Base-by-base conservation (phyloP, 805 yeast species). In the Kuraishia capsulata region DNA sequence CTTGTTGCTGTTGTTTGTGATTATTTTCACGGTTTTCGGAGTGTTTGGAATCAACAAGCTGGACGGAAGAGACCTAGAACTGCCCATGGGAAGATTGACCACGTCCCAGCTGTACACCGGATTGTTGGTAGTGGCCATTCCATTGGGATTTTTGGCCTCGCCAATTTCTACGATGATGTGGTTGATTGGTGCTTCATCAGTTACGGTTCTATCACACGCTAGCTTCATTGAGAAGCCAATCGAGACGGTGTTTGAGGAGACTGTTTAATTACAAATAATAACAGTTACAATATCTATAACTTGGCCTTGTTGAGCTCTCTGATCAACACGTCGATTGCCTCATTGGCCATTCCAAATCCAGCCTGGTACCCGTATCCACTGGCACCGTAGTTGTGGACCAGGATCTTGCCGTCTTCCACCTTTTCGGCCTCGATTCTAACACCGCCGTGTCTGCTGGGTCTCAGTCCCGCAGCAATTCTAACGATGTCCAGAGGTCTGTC, bases 221-320 rank as follows among this genome's bases (percentile, higher is more conserved):
- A 68, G 90, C 13, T 71, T 92, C 47, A 75, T 92, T 82, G 98
- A 92, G 59, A 92, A 92, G 64, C 99, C 99, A 33, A 86, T 92
- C 48, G 98, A 92, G 68, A 83, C 94, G 28, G 97, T 92, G 17
- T 92, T 92, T 55, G 96, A 89, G 61, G 97, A 89, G 59, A 46
- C 51, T 33, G 73, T 67, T 44, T 67, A 52, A 41, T 14, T 16
- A 16, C 29, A 36, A 16, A 18, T 19, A 33, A 28, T 14, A 30
- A 37, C 18, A 9, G 33, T 19, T 11, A 28, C 17, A 8, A 25
- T 26, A 28, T 14, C 16, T n/a, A 35, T 4, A 28, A 16, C 21
- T 19, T 10, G 16, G 13, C 5, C 33, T 36, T 36, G 25, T 14
- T 20, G 9, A 11, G 13, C 13, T 18, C 17, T 11, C 20, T 39